These are phyloP conservation scores for Euphorbia schlechtendalii DNA, from an alignment of 441 rosid species.

Conservation along the genomic window DNA sequence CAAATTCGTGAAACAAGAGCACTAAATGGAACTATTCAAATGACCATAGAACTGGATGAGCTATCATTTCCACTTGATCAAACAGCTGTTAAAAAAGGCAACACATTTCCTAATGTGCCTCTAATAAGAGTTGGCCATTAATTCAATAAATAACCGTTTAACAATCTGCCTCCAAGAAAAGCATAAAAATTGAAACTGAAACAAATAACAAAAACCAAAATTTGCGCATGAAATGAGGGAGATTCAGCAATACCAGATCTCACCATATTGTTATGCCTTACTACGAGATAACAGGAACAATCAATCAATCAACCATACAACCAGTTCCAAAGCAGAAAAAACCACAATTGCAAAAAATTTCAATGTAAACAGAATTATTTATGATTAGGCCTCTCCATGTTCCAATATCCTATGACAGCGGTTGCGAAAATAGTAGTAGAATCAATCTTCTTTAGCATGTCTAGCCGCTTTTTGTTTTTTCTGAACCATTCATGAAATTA, in stretches of 20 bases:
- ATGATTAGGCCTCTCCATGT: not conserved
- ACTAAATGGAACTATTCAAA: too few relatives aligned
- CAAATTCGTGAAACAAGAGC: too few relatives aligned
- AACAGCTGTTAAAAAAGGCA: not conserved
- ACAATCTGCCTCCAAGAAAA: not conserved
- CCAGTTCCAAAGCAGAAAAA: not conserved
- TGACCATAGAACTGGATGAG: too few relatives aligned
- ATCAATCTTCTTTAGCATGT: not conserved
- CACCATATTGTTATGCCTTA: not conserved
- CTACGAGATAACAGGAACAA: not conserved
- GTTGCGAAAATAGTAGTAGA: not conserved
- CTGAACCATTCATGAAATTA: not conserved
- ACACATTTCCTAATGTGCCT: not conserved
- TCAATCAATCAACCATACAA: not conserved
- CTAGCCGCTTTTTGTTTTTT: not conserved
- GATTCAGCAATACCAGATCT: not conserved
- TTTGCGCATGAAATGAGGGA: not conserved
- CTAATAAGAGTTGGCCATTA: not conserved
- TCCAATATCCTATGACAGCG: not conserved
- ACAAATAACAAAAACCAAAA: not conserved
- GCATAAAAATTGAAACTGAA: not conserved
- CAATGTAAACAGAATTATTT: not conserved
- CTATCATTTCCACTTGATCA: not conserved
- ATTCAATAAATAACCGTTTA: not conserved
- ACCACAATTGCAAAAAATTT: not conserved